A percentile compares a stretch with the other conserved stretches of the same genome.
Evolutionary conservation across 2,329 filamentous ascomycete genomes (phyloP).

Genomic region (Hymenoscyphus fraxineus): DNA sequence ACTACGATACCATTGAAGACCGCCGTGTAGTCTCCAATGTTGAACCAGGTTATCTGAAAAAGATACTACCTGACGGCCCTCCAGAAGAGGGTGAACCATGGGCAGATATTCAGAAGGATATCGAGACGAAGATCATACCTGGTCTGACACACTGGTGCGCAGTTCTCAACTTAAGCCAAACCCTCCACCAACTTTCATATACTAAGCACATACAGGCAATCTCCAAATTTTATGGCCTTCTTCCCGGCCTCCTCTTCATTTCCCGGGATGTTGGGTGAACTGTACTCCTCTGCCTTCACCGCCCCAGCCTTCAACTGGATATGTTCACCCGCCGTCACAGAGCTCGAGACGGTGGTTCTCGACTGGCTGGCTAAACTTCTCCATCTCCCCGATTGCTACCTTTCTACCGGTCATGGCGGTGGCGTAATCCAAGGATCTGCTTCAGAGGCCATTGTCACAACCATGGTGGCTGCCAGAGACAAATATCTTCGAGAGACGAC

Average conservation of each 20-base stretch:
- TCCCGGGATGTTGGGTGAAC: constrained; percentile 82
- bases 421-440: constrained; percentile 94
- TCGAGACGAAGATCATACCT: constrained; percentile 82
- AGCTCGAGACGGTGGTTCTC: constrained; percentile 87
- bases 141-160: constrained; percentile 80
- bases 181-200: not conserved
- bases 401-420: constrained; percentile 70
- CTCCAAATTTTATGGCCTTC: constrained; percentile 93
- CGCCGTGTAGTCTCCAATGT: constrained; percentile 74
- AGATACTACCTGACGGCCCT: constrained; percentile 66
- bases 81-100: constrained; percentile 69
- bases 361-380: constrained; percentile 85
- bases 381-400: constrained; percentile 67
- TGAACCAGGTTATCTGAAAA: constrained; percentile 78
- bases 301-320: constrained; percentile 97
- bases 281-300: constrained; percentile 86
- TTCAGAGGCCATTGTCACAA: constrained; percentile 80
- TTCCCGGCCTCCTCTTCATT: constrained; percentile 81
- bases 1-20: constrained; percentile 71
- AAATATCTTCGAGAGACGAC: constrained; percentile 64
- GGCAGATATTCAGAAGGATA: constrained; percentile 75
- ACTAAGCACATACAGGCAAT: constrained; percentile 52
- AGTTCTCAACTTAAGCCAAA: not conserved
- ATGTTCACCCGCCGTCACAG: constrained; percentile 85
- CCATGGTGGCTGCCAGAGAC: constrained; percentile 83